phyloP scores from a whole-genome alignment of 306 rosid species.

The Urtica urens region DNA sequence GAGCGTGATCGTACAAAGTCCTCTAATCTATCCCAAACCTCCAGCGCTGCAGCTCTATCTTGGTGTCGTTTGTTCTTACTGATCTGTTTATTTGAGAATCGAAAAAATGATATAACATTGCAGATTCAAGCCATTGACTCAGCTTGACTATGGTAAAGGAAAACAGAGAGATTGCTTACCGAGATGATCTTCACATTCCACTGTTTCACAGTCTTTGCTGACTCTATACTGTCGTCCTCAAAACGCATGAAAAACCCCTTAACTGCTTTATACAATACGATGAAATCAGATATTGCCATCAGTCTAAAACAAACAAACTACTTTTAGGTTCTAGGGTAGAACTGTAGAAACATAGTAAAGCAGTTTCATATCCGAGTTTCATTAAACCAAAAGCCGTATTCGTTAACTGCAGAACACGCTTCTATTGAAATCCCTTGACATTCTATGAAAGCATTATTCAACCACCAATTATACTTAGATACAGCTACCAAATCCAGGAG shows the following conservation, averaged over 20 bases:
- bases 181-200: slow-evolving; percentile 98
- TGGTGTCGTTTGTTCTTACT: slow-evolving; percentile 98
- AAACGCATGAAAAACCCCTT: slow-evolving; percentile 53
- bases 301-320: too few relatives aligned
- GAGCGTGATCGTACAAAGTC: slow-evolving; percentile 86
- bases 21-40: slow-evolving; percentile 97
- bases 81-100: slow-evolving; percentile 37
- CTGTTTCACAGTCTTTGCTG: slow-evolving; percentile 82
- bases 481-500: too few relatives aligned
- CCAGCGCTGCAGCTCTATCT: slow-evolving; percentile 95
- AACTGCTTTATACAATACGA: too few relatives aligned
- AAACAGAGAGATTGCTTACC: slow-evolving; percentile 33
- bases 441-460: too few relatives aligned
- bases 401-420: too few relatives aligned
- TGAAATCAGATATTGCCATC: too few relatives aligned
- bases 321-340: too few relatives aligned
- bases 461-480: too few relatives aligned
- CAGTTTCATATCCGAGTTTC: too few relatives aligned
- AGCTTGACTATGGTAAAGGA: neutral
- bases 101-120: neutral
- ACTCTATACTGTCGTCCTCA: slow-evolving; percentile 84
- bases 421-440: too few relatives aligned
- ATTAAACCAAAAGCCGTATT: too few relatives aligned
- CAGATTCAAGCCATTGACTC: neutral
- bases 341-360: too few relatives aligned